A percentile compares a stretch with the other conserved stretches of the same genome.
phyloP scores from a whole-genome alignment of 2,329 filamentous ascomycete species.

The Beauveria sp. region DNA sequence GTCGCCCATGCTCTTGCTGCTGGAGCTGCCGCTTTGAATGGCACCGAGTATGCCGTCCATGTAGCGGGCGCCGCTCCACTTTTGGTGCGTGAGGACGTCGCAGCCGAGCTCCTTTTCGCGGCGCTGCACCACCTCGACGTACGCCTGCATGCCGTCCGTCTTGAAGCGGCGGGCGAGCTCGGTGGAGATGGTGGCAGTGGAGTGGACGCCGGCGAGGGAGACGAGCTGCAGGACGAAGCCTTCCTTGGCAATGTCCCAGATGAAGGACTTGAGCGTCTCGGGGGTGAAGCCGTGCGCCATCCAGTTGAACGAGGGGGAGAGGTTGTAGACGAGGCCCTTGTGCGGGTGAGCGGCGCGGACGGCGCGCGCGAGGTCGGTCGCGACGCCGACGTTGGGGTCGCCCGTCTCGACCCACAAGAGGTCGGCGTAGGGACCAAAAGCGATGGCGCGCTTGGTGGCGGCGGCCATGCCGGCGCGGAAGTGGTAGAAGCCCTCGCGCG shows the following conservation, averaged over 20 bases:
- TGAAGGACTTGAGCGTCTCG: slow-evolving; percentile 76
- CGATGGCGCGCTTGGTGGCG: slow-evolving; percentile 87
- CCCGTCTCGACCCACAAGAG: slow-evolving; percentile 97
- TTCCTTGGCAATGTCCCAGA: slow-evolving; percentile 91
- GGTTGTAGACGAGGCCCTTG: slow-evolving; percentile 93
- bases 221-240: slow-evolving; percentile 68
- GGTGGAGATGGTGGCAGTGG: slow-evolving; percentile 54
- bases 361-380: slow-evolving; percentile 63
- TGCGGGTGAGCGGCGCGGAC: slow-evolving; percentile 63
- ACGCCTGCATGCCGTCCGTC: slow-evolving; percentile 90
- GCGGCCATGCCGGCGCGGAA: slow-evolving; percentile 76
- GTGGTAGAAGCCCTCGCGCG: slow-evolving; percentile 90
- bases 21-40: slow-evolving; percentile 85
- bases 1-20: slow-evolving; percentile 88
- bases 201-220: slow-evolving; percentile 59
- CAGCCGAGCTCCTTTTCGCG: slow-evolving; percentile 85
- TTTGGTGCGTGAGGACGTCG: slow-evolving; percentile 92
- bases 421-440: slow-evolving; percentile 87
- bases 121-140: slow-evolving; percentile 87
- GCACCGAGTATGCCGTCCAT: slow-evolving; percentile 85
- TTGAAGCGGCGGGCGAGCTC: slow-evolving; percentile 80
- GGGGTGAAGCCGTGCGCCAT: slow-evolving; percentile 88
- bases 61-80: slow-evolving; percentile 64
- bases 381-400: slow-evolving; percentile 74
- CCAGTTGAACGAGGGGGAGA: slow-evolving; percentile 98